Evolutionary conservation across 2,329 filamentous ascomycete genomes (phyloP), one percentile per base, ranked within the genome.

Genomic region (Sclerotinia minor): DNA sequence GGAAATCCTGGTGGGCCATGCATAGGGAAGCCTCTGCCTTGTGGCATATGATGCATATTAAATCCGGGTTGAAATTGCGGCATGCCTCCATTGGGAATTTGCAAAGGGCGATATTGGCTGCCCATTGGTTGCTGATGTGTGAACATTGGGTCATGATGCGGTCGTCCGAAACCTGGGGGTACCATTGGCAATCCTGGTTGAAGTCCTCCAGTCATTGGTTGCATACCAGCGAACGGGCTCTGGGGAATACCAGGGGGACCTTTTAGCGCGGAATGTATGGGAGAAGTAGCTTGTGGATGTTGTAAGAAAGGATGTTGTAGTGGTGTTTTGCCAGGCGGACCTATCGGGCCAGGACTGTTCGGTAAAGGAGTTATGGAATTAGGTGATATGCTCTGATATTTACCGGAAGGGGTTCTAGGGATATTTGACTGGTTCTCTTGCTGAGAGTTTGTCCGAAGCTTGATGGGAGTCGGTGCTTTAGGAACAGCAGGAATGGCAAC

Each of bases 401-500:
- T 77, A 5, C 78, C 80, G 53, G 80, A 81, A 1, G 91, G 89
- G 3, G 88, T 85, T 70, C 90, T 88, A 3, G 92, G 91, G 24
- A 74, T 89, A 8, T 87, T 85, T 9, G 86, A 83, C 76, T 89
- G 87, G 13, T 87, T 87, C 35, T 89, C 89, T 77, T 95, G 92
- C 71, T 96, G 92, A 58, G 87, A 80, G 69, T 70, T 69, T 24
- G 94, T 91, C 67, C 92, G 88, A 49, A 88, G 85, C 70, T 91
- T 90, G 71, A 88, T 89, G 11, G 93, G 92, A 17, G 92, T 94
- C 6, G 92, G 88, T 26, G 89, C 89, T 77, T 97, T 97, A 17
- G 93, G 89, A 58, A 96, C 80, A 35, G 88, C 89, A 9, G 95
- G 94, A 45, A 92, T 95, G 13, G 91, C 90, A 69, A 92, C 83